Conservation (phyloP, 441 rosid species). For the Populus tomentosa region DNA sequence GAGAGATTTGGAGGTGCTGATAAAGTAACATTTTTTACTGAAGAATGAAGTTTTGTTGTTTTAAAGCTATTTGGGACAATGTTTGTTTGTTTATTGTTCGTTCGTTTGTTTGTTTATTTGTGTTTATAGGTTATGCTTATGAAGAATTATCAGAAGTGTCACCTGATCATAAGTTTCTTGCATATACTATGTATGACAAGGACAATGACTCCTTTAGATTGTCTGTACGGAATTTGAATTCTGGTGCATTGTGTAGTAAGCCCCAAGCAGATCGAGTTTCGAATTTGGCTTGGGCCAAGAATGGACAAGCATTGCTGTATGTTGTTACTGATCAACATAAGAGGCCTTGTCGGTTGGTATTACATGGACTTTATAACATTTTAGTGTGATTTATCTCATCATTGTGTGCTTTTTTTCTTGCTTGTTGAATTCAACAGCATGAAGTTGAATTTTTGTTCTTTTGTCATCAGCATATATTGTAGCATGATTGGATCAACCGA, state of each 20-base stretch:
- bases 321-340: conserved; percentile 78
- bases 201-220: conserved; percentile 79
- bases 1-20: conserved; percentile 86
- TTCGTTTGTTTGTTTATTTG: not conserved
- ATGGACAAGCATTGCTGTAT: conserved; percentile 83
- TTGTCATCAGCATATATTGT: conserved; percentile 60
- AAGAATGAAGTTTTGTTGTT: not conserved
- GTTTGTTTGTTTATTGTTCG: not conserved
- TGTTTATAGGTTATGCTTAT: conserved; percentile 74
- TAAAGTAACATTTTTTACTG: not conserved
- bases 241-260: conserved; percentile 89
- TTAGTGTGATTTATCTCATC: conserved; percentile 13
- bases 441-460: conserved; percentile 6
- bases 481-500: conserved; percentile 91
- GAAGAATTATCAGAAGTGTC: conserved; percentile 94
- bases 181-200: conserved; percentile 95
- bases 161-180: conserved; percentile 86
- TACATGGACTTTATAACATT: conserved; percentile 2
- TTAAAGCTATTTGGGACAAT: not conserved
- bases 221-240: conserved; percentile 81
- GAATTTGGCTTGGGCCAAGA: conserved; percentile 84
- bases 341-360: conserved; percentile 66
- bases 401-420: not conserved
- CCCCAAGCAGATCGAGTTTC: conserved; percentile 88
- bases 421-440: conserved; percentile 2